Evolutionary conservation across 1,284 basidiomycete species (phyloP).

Genomic region (Rhodotorula sp.): DNA sequence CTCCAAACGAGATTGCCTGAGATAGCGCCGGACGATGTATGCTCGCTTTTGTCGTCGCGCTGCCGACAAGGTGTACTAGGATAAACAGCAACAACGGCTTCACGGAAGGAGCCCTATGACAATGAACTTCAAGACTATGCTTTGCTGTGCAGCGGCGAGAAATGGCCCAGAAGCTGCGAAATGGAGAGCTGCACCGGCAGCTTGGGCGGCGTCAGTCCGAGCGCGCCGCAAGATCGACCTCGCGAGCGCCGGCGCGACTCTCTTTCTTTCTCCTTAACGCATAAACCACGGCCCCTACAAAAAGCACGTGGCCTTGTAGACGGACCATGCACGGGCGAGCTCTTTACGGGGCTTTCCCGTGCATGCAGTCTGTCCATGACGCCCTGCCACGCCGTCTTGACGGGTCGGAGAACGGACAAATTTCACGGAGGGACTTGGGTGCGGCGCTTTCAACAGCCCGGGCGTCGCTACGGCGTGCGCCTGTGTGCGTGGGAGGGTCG

Average conservation of each 20-base stretch:
- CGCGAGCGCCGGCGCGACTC: neutral
- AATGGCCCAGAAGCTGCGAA: too few relatives aligned
- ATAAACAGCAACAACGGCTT: too few relatives aligned
- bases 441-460: slow-evolving; percentile 22
- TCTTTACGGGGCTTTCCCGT: neutral
- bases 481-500: slow-evolving; percentile 36
- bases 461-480: slow-evolving; percentile 6
- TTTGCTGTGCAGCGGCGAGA: too few relatives aligned
- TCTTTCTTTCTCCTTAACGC: slow-evolving; percentile 16
- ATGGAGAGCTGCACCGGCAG: too few relatives aligned
- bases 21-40: too few relatives aligned
- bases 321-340: neutral
- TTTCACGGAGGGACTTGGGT: slow-evolving; percentile 31
- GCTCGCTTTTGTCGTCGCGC: too few relatives aligned
- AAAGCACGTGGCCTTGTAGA: slow-evolving; percentile 30
- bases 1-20: too few relatives aligned
- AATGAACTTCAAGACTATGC: too few relatives aligned
- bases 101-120: too few relatives aligned
- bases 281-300: slow-evolving; percentile 26
- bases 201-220: neutral
- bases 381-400: slow-evolving; percentile 21
- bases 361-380: slow-evolving; percentile 10
- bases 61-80: too few relatives aligned
- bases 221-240: neutral
- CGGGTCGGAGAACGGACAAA: slow-evolving; percentile 19